phyloP scores from a whole-genome alignment of 2,329 filamentous ascomycete species.

The Paecilomyces fulvus region DNA sequence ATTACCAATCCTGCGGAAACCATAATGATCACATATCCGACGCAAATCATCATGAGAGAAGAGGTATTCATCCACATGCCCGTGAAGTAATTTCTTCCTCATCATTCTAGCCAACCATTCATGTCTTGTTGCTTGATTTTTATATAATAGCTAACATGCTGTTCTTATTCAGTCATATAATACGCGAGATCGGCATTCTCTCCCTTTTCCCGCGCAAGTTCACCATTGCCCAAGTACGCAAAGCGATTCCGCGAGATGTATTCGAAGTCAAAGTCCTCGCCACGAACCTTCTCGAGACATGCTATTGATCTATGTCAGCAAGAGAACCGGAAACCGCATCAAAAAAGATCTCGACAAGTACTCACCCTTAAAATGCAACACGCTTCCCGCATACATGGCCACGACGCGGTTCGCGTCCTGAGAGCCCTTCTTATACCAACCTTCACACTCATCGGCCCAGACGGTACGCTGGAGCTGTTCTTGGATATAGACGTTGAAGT shows the following conservation, averaged over 20 bases:
- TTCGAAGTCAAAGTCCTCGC: slow-evolving; percentile 8
- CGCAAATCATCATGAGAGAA: too few species aligned
- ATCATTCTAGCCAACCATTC: neutral
- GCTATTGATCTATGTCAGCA: neutral
- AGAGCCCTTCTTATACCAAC: slow-evolving; percentile 10
- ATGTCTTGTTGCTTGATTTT: neutral
- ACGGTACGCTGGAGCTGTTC: slow-evolving; percentile 11
- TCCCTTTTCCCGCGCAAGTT: slow-evolving; percentile 1
- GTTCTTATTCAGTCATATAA: neutral
- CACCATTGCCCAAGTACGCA: neutral
- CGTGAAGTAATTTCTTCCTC: neutral
- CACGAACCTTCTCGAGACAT: slow-evolving; percentile 2
- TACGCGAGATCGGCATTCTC: neutral
- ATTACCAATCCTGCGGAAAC: too few species aligned
- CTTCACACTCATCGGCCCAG: slow-evolving; percentile 10
- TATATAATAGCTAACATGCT: neutral
- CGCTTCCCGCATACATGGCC: slow-evolving; percentile 7
- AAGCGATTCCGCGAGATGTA: slow-evolving; percentile 1
- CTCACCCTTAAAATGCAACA: slow-evolving; percentile 3
- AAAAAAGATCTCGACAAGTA: neutral
- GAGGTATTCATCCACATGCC: neutral
- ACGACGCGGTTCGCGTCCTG: slow-evolving; percentile 2
- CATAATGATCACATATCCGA: too few species aligned
- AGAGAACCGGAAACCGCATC: neutral
- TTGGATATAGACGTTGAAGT: slow-evolving; percentile 12